Evolutionary conservation across 805 yeast genomes (phyloP), one percentile per base, ranked within the genome.

Genomic region (Sugiyamaella lignohabitans): DNA sequence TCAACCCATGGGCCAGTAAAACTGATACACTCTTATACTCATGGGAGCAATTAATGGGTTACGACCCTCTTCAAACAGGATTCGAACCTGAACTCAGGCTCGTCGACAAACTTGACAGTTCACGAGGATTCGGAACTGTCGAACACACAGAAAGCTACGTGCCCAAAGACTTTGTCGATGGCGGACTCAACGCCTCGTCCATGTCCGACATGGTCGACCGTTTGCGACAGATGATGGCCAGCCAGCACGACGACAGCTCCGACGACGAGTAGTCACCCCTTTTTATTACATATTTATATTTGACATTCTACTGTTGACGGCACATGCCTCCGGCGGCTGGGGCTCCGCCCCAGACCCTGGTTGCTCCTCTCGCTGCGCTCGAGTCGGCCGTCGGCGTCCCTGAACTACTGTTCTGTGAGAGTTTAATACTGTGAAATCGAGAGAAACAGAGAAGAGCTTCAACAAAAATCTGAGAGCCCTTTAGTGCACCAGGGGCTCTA

Each of bases 111-210:
- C 78, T 77, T 18, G 85, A 87, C 51, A 47, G 64, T 30, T 68
- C 84, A 4, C 85, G 87, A 0, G 70, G 91, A 24, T 88, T 88
- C 68, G 82, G 87, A 0, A 66, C 79, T 0, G 86, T 84, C 53
- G 95, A 87, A 42, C 91, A 87, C 59, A 78, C 95, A 1, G 95
- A 91, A 57, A 87, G 82, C 61, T 89, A 86, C 58, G 96, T 93
- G 2, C 99, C 99, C 0, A 72, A 76, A 44, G 99, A 93, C 58
- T 79, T 93, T 18, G 84, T 93, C 3, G 93, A 87, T 60, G 96
- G 96, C 1, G 73, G 85, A 8, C 21, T 35, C 6, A 5, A n/a
- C 17, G 18, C 20, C 38, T 16, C 20, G 5, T 27, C 32, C 8
- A 35, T 35, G 38, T 14, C 38, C 11, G 38, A 35, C 6, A 35